Evolutionary conservation across 306 rosid species (phyloP), one percentile per base, ranked within the genome.

Genomic region (Gynostemma pentaphyllum): DNA sequence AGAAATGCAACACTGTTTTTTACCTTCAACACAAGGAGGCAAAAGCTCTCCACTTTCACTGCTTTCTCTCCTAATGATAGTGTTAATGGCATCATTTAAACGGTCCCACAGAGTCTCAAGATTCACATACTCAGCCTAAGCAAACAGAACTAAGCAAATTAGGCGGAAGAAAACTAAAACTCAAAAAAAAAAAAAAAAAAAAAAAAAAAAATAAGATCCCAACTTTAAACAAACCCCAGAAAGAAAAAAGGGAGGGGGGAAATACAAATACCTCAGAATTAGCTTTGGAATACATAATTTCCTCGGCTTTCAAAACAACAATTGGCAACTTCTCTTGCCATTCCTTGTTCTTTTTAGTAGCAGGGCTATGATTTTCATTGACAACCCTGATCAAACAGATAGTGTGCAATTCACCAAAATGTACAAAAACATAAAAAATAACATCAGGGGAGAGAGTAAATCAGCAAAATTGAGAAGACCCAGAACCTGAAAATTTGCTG

Each of bases 1-100:
- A 18, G 37, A 66, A 66, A 66, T 14, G 62, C 39, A 44, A 39
- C 55, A 6, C 70, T 44, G 36, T 27, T 11, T 59, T n/a, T 75
- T 92, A 94, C 99, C 99, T 94, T 94, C 99, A 72, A 94, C 85
- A 62, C 99, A 94, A 11, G 99, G 97, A 56, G 99, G 99, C 84
- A 94, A 79, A 51, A 86, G 89, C 76, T 78, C 95, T 19, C 91
- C 91, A 13, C 87, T 86, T 76, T 94, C 99, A 16, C 77, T 74
- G 52, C 80, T 82, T 80, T 89, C 99, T 71, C 94, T 82, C 70
- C 97, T 74, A 50, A 94, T 94, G 73, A 94, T 94, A 2, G 99
- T 94, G 83, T 89, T 89, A 32, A 94, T 78, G 55, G 99, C 99
- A 63, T 94, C 99, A 77, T 94, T 94, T 55, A 84, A 85, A 60